Evolutionary conservation across 164 flowering plant genomes (phyloP), one percentile per base, ranked within the genome.

Genomic region (Macadamia tetraphylla): DNA sequence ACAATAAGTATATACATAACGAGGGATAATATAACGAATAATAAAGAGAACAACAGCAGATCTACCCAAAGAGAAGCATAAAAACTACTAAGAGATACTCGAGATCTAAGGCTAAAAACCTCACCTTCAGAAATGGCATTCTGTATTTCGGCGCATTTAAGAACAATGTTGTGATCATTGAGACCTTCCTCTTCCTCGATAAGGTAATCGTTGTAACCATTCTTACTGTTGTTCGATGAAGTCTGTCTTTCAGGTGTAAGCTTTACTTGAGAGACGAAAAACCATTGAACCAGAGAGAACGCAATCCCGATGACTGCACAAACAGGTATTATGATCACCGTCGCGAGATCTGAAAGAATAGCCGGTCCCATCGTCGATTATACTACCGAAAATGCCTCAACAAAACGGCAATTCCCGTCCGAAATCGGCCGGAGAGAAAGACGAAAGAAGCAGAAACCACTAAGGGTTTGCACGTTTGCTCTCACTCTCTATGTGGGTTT

Each of bases 141-240:
- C 65, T 87, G 91, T 12, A 87, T 87, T 43, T 87, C 91, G 18
- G 91, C 86, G 67, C 91, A 87, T 60, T 82, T 87, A 11, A 59
- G 57, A 29, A 85, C 88, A 31, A 87, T 87, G 70, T 65, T 81
- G 44, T 85, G 87, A 74, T 87, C 91, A 55, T 81, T 87, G 56
- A 83, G 64, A 29, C 87, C 87, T 62, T 87, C 91, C 59, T 85
- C 91, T 72, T 87, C 91, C 53, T 87, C 91, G 58, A 87, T 82
- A 71, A 85, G 76, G 58, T 70, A 77, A 18, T 87, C 87, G 17
- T 62, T 29, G 69, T 64, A 70, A 18, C 87, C 84, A 44, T 82
- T 83, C 69, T 84, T 84, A 31, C 15, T 67, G 78, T 32, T 46
- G 67, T 58, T 53, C 46, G 70, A 11, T 17, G 75, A 17, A 6